Evolutionary conservation across 768 basidiomycete species (phyloP).

Genomic region (Podaxis sp.): DNA sequence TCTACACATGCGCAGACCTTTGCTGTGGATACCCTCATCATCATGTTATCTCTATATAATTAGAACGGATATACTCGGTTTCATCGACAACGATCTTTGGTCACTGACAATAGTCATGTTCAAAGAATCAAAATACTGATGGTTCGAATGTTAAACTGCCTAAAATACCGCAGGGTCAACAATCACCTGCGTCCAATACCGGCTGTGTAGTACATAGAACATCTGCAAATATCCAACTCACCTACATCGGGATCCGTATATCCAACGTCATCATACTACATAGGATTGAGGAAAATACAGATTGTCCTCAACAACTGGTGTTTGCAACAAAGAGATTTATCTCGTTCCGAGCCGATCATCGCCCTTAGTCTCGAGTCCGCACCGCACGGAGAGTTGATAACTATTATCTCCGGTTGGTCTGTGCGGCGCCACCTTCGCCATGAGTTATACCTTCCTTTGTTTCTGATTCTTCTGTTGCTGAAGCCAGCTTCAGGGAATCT

Average conservation of each 20-base stretch:
- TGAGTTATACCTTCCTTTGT: not conserved
- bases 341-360: not conserved
- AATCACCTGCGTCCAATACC: not conserved
- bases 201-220: too few species aligned
- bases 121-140: not conserved
- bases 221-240: too few species aligned
- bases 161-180: not conserved
- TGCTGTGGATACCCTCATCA: not conserved
- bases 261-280: too few species aligned
- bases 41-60: constrained; percentile 6
- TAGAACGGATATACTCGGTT: not conserved
- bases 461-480: constrained; percentile 6
- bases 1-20: not conserved
- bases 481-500: not conserved
- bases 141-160: not conserved
- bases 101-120: not conserved
- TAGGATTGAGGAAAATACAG: too few species aligned
- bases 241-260: too few species aligned
- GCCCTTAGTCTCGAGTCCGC: not conserved
- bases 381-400: constrained; percentile 6
- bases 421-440: not conserved
- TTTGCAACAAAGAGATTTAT: too few species aligned
- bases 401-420: constrained; percentile 5
- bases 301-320: too few species aligned
- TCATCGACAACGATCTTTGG: not conserved